Evolutionary conservation across 1,284 basidiomycete genomes (phyloP).

Genomic region (Sparassis latifolia): DNA sequence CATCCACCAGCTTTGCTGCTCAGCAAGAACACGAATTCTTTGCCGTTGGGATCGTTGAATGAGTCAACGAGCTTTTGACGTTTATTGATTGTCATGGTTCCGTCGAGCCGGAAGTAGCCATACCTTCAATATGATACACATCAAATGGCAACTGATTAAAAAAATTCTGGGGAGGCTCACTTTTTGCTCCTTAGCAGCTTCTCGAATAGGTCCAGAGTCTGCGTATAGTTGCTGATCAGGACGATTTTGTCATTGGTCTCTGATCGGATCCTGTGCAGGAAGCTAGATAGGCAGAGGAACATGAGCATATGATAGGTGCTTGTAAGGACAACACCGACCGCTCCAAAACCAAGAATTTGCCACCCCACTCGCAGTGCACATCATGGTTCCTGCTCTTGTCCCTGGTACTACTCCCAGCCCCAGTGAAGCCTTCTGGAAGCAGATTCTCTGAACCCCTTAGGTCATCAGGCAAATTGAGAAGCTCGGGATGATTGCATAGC

Average conservation of each 20-base stretch:
- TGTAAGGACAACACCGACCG: constrained; percentile 43
- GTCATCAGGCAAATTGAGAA: constrained; percentile 85
- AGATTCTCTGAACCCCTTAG: constrained; percentile 80
- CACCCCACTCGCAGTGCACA: constrained; percentile 77
- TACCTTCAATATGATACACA: constrained; percentile 50
- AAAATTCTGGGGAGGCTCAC: constrained; percentile 34
- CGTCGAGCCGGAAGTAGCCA: constrained; percentile 89
- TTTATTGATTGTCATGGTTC: constrained; percentile 90
- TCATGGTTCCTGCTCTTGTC: constrained; percentile 42
- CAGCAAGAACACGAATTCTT: constrained; percentile 93
- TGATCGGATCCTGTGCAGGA: constrained; percentile 76
- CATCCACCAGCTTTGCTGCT: constrained; percentile 98
- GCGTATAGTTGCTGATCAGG: constrained; percentile 97
- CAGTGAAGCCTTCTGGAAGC: constrained; percentile 80
- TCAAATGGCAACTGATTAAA: not conserved
- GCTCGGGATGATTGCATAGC: constrained; percentile 95
- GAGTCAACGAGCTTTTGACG: constrained; percentile 96
- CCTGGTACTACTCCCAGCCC: constrained; percentile 35
- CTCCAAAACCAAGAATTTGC: constrained; percentile 93
- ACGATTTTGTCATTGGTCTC: constrained; percentile 97
- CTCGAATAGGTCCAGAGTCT: constrained; percentile 93
- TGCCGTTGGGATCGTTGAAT: constrained; percentile 94
- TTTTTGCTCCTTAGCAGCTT: constrained; percentile 80
- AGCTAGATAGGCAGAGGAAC: constrained; percentile 39
- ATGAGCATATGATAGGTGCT: not conserved